These are phyloP conservation scores for Psilocybe mexicana DNA, from an alignment of 1,284 basidiomycete species.

Conservation along the genomic window DNA sequence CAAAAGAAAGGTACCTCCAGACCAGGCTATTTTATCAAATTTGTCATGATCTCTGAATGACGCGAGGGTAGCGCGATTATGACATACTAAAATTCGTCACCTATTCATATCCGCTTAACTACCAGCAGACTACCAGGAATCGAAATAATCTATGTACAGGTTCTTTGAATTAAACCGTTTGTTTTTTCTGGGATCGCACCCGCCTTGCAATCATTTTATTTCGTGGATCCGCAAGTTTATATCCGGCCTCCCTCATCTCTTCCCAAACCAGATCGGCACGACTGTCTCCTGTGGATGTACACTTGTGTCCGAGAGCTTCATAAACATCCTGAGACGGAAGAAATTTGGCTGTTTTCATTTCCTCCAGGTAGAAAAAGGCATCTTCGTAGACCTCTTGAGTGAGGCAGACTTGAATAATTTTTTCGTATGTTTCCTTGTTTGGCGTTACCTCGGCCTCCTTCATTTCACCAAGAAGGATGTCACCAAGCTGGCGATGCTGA, in stretches of 20 bases:
- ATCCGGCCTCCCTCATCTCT: conserved; percentile 55
- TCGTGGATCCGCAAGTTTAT: conserved; percentile 11
- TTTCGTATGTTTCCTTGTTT: conserved; percentile 61
- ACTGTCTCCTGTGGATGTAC: conserved; percentile 54
- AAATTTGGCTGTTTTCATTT: conserved; percentile 72
- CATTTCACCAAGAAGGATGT: conserved; percentile 63
- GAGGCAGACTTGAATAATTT: conserved; percentile 68
- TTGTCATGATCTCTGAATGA: conserved; percentile 9
- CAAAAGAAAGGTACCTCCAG: too few species aligned
- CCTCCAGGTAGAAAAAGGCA: conserved; percentile 86
- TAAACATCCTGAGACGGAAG: conserved; percentile 62
- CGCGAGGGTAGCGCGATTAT: conserved; percentile 30
- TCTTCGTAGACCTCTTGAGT: conserved; percentile 78
- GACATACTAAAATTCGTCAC: conserved; percentile 3
- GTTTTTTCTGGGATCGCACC: not conserved
- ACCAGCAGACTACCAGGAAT: not conserved
- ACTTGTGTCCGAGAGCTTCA: conserved; percentile 60
- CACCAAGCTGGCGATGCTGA: conserved; percentile 59
- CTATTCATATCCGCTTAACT: not conserved
- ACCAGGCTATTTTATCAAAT: not conserved
- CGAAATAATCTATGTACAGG: too few species aligned
- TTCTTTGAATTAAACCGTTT: not conserved
- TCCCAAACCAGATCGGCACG: conserved; percentile 68
- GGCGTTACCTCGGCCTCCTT: conserved; percentile 55
- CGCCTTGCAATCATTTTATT: not conserved